Evolutionary conservation across 1,139 yeast genomes (phyloP).

Genomic region (Nakaseomyces kungkrabaensis): DNA sequence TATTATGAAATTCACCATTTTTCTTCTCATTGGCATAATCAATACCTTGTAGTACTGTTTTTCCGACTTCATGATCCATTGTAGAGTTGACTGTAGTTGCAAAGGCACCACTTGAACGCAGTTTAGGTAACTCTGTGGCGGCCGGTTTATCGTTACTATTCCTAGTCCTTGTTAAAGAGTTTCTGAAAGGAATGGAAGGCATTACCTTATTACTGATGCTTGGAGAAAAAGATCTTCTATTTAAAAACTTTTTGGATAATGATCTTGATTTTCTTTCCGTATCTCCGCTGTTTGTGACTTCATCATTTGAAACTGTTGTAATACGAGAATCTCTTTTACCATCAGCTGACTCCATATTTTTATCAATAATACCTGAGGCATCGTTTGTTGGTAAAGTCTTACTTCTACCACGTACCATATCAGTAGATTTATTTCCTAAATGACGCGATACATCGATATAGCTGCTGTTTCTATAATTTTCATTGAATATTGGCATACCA

Average conservation of each 20-base stretch:
- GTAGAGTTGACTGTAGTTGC: slow-evolving; percentile 13
- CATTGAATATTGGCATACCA: neutral
- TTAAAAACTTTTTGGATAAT: slow-evolving; percentile 19
- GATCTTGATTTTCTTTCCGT: slow-evolving; percentile 21
- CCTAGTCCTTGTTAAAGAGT: slow-evolving; percentile 16
- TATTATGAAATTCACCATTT: slow-evolving; percentile 52
- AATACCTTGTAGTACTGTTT: slow-evolving; percentile 19
- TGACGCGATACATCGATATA: slow-evolving; percentile 11
- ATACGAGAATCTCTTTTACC: slow-evolving; percentile 13
- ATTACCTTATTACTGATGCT: slow-evolving; percentile 20
- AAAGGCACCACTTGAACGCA: slow-evolving; percentile 14
- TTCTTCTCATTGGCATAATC: slow-evolving; percentile 35
- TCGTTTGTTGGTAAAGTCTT: slow-evolving; percentile 19
- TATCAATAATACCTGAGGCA: slow-evolving; percentile 1
- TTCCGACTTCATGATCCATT: slow-evolving; percentile 11
- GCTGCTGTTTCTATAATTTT: slow-evolving; percentile 11
- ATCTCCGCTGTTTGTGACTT: slow-evolving; percentile 3
- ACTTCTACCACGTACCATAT: slow-evolving; percentile 15
- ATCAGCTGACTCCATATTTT: slow-evolving; percentile 4
- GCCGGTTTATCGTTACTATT: slow-evolving; percentile 9
- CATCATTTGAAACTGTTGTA: slow-evolving; percentile 14
- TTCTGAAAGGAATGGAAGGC: slow-evolving; percentile 18
- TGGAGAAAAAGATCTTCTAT: slow-evolving; percentile 26
- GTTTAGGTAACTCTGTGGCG: slow-evolving; percentile 3
- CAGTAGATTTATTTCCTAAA: slow-evolving; percentile 6